Base-by-base conservation (phyloP, 805 yeast species). In the Metschnikowia matae region DNA sequence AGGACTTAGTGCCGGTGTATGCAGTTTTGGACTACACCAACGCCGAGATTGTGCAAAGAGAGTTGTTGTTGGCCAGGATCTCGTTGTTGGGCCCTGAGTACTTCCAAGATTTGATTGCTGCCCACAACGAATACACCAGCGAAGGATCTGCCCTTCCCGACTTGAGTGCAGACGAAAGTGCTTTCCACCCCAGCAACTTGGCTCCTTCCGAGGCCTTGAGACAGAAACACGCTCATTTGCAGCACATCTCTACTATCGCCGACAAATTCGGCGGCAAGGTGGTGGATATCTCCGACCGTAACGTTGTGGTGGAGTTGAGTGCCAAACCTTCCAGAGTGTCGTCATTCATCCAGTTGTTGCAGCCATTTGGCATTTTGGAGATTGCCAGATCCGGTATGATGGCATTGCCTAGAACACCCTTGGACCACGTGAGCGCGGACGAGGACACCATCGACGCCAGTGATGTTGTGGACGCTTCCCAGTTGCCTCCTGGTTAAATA, bases 341-440 rank as follows among this genome's bases (percentile, higher is more conserved):
- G 40, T 83, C 95, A 38, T 91, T 91, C 69, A 81, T 94, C 65
- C 87, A 87, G 55, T 81, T 94, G 65, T 77, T 91, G 65, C 94
- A 89, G 68, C 99, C 99, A 41, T 94, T 94, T 65, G 99, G 99
- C 64, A 84, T 94, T 51, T 79, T 94, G 63, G 99, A 94, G 73
- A 87, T 92, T 62, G 96, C 97, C 40, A 83, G 99, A 74, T 86
- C 96, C 23, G 99, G 99, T 73, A 89, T 92, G 95, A 90, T 94
- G 92, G 99, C 98, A 8, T 79, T 94, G 62, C 95, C 98, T 64
- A 85, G 97, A 80, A 89, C 98, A 45, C 97, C 96, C 40, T 73
- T 90, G 59, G 88, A 84, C 56, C 72, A 71, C 20, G 67, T 64
- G 40, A 72, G 67, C 40, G 79, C 72, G 17, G 78, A 74, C 20